These are phyloP conservation scores for Lactarius trivialis DNA, from an alignment of 768 basidiomycete genomes.

Conservation along the genomic window DNA sequence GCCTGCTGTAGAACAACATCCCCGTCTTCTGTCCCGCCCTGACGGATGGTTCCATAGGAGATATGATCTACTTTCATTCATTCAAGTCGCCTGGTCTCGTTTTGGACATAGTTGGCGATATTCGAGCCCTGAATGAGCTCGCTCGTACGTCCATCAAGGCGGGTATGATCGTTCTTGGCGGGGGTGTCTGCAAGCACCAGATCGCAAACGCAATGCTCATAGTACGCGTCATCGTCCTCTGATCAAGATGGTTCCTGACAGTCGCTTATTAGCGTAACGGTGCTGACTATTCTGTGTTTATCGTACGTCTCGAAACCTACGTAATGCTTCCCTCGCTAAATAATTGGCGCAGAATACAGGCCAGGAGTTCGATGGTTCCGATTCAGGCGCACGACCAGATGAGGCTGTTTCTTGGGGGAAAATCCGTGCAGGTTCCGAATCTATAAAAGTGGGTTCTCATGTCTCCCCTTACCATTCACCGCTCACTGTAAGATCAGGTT, in stretches of 20 bases:
- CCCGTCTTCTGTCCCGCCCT: constrained; percentile 98
- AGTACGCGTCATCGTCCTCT: constrained; percentile 41
- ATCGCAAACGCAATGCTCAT: constrained; percentile 99
- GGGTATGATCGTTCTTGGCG: constrained; percentile 97
- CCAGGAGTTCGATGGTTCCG: constrained; percentile 98
- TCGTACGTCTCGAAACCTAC: constrained; percentile 45
- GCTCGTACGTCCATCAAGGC: constrained; percentile 85
- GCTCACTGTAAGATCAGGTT: constrained; percentile 36
- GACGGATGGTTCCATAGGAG: constrained; percentile 96
- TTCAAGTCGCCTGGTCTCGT: constrained; percentile 80
- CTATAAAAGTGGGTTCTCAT: constrained; percentile 57
- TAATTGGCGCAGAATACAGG: constrained; percentile 72
- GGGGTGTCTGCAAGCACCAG: constrained; percentile 98
- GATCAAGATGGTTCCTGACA: constrained; percentile 14
- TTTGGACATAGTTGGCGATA: constrained; percentile 93
- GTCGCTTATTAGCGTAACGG: constrained; percentile 79
- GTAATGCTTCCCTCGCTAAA: not conserved
- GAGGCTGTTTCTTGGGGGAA: constrained; percentile 99
- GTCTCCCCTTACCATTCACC: not conserved
- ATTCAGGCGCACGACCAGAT: constrained; percentile 94
- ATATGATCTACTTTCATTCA: constrained; percentile 99
- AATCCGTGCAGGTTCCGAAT: constrained; percentile 78
- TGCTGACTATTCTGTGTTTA: constrained; percentile 94
- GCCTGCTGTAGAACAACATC: constrained; percentile 76
- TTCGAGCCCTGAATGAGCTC: constrained; percentile 84